These are phyloP conservation scores for Solanum sejunctum DNA, from an alignment of 257 asterid species.

Conservation along the genomic window DNA sequence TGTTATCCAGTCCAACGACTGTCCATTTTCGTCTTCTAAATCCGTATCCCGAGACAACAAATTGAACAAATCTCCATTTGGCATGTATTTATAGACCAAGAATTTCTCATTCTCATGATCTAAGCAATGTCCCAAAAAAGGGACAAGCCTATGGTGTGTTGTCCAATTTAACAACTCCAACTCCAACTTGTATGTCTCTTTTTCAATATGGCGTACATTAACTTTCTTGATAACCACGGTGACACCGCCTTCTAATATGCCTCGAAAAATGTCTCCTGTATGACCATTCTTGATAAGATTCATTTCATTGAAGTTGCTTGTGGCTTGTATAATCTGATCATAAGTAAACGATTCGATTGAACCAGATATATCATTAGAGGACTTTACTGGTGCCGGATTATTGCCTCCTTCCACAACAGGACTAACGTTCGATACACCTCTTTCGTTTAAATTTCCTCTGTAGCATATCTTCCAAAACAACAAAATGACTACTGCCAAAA, in stretches of 20 bases:
- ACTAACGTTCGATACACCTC: neutral
- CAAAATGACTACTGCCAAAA: slow-evolving; percentile 11
- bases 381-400: slow-evolving; percentile 5
- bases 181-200: slow-evolving; percentile 29
- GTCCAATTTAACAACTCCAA: slow-evolving; percentile 36
- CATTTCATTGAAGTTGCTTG: slow-evolving; percentile 30
- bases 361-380: slow-evolving; percentile 7
- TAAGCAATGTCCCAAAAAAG: slow-evolving; percentile 54
- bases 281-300: slow-evolving; percentile 55
- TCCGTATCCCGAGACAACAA: slow-evolving; percentile 23
- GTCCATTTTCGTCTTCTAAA: slow-evolving; percentile 22
- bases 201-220: slow-evolving; percentile 16
- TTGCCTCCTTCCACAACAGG: slow-evolving; percentile 1
- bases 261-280: slow-evolving; percentile 56
- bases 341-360: slow-evolving; percentile 40
- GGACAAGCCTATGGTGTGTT: slow-evolving; percentile 42
- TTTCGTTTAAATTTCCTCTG: neutral
- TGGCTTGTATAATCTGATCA: slow-evolving; percentile 38
- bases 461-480: slow-evolving; percentile 15
- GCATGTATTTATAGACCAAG: slow-evolving; percentile 51
- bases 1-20: slow-evolving; percentile 79
- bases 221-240: slow-evolving; percentile 48
- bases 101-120: slow-evolving; percentile 44
- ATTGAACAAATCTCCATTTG: slow-evolving; percentile 50
- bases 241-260: slow-evolving; percentile 32